Evolutionary conservation across 352 stramenopile species (phyloP).

Genomic region (Globisporangium ultimum): DNA sequence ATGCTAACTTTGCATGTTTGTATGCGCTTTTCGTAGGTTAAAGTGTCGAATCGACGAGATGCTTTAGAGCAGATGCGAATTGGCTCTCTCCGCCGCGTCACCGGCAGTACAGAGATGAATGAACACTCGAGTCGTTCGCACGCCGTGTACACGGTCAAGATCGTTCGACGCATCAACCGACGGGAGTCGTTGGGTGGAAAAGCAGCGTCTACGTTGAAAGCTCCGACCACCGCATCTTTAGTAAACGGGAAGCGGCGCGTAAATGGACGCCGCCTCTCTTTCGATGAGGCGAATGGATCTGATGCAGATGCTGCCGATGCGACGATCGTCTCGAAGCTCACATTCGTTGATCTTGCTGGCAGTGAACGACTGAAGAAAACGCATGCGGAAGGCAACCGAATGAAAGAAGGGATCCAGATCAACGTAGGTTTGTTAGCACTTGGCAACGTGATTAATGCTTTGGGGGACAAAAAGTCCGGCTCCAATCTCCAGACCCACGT

Average conservation of each 20-base stretch:
- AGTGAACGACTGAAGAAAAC: conserved; percentile 88
- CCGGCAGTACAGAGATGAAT: conserved; percentile 87
- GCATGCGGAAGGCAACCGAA: conserved; percentile 72
- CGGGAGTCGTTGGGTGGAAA: conserved; percentile 18
- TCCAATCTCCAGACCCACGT: conserved; percentile 54
- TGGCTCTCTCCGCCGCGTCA: conserved; percentile 73
- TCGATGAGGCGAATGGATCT: conserved; percentile 9
- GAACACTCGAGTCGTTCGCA: conserved; percentile 85
- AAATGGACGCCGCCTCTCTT: conserved; percentile 11
- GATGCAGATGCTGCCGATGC: conserved; percentile 23
- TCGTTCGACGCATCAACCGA: conserved; percentile 50
- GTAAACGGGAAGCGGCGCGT: conserved; percentile 15
- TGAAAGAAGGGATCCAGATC: conserved; percentile 90
- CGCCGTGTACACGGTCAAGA: conserved; percentile 85
- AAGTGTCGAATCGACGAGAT: conserved; percentile 45
- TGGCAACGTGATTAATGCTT: conserved; percentile 86
- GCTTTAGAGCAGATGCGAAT: conserved; percentile 79
- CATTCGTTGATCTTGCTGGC: conserved; percentile 84
- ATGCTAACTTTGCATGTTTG: not conserved
- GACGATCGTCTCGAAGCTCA: conserved; percentile 75
- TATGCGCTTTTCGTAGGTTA: conserved; percentile 30
- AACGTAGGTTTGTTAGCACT: conserved; percentile 82
- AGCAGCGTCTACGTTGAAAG: conserved; percentile 10
- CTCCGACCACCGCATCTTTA: not conserved
- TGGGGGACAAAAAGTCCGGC: conserved; percentile 65